These are phyloP conservation scores for Dioscorea alata DNA, from an alignment of 106 monocot species.

Conservation along the genomic window DNA sequence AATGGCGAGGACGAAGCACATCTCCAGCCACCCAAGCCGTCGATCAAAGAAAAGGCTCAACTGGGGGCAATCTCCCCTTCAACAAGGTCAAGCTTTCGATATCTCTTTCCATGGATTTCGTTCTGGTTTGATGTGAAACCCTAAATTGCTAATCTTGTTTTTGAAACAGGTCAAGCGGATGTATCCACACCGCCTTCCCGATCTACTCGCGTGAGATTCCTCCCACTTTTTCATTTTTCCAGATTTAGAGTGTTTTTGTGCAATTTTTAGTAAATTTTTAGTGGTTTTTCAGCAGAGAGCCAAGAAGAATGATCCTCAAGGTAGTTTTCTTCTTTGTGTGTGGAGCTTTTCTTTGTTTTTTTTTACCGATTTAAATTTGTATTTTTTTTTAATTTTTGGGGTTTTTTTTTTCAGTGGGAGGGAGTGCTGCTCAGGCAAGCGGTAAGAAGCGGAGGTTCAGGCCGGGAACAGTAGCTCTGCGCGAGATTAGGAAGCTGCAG, in stretches of 20 bases:
- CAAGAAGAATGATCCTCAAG: not conserved
- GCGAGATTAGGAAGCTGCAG: constrained; percentile 48
- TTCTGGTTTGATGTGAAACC: not conserved
- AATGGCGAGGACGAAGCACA: constrained; percentile 35
- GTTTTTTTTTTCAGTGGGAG: not conserved
- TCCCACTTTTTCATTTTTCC: not conserved
- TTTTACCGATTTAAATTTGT: not conserved
- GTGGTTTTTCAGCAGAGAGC: not conserved
- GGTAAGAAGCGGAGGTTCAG: constrained; percentile 13
- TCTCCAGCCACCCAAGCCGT: not conserved
- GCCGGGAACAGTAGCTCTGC: constrained; percentile 44
- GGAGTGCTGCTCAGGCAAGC: not conserved
- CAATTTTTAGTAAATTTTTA: not conserved
- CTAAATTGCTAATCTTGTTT: not conserved
- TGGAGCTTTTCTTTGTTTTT: not conserved
- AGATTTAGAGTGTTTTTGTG: not conserved
- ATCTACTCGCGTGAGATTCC: not conserved
- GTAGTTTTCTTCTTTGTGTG: not conserved
- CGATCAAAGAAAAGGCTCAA: not conserved
- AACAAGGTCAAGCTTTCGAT: not conserved
- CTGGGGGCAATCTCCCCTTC: not conserved
- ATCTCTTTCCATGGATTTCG: not conserved
- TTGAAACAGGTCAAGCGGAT: not conserved
- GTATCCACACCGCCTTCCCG: not conserved
- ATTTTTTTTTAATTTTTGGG: not conserved